These are phyloP conservation scores for Phytophthora sp. DNA, from an alignment of 352 stramenopile genomes.

Conservation along the genomic window DNA sequence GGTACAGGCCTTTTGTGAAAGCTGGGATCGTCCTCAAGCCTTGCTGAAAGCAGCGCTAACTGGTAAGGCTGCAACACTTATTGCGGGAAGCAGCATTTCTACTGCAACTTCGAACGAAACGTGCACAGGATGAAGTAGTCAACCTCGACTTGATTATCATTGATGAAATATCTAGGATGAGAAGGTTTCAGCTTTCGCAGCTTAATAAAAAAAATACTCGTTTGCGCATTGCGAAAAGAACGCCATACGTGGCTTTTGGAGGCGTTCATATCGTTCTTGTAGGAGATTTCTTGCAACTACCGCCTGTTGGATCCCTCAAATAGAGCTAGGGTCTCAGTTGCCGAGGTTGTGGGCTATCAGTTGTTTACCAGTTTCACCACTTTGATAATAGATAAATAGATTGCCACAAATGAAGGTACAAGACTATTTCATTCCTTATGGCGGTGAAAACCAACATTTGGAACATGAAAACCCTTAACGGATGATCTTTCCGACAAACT, in stretches of 20 bases:
- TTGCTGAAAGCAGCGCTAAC: slow-evolving; percentile 4
- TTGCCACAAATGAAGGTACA: no score
- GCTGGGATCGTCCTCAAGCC: background rate
- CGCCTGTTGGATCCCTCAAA: background rate
- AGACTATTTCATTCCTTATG: no score
- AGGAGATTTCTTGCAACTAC: background rate
- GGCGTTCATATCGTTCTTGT: slow-evolving; percentile 3
- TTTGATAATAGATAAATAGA: no score
- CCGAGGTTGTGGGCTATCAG: slow-evolving; percentile 3
- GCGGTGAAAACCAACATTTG: no score
- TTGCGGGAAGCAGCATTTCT: background rate
- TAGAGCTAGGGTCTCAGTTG: background rate
- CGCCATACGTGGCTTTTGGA: slow-evolving; percentile 3
- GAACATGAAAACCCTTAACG: no score
- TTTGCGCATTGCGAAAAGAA: background rate
- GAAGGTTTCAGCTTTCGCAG: background rate
- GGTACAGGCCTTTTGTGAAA: background rate
- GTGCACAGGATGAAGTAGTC: background rate
- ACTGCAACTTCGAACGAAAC: background rate
- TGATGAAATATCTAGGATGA: slow-evolving; percentile 16
- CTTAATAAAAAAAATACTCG: slow-evolving; percentile 6
- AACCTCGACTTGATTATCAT: slow-evolving; percentile 9
- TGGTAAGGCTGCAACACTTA: slow-evolving; percentile 9
- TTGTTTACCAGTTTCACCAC: no score
- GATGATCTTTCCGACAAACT: no score